phyloP scores from a whole-genome alignment of 2,329 filamentous ascomycete species.

The Ophiostoma ulmi region DNA sequence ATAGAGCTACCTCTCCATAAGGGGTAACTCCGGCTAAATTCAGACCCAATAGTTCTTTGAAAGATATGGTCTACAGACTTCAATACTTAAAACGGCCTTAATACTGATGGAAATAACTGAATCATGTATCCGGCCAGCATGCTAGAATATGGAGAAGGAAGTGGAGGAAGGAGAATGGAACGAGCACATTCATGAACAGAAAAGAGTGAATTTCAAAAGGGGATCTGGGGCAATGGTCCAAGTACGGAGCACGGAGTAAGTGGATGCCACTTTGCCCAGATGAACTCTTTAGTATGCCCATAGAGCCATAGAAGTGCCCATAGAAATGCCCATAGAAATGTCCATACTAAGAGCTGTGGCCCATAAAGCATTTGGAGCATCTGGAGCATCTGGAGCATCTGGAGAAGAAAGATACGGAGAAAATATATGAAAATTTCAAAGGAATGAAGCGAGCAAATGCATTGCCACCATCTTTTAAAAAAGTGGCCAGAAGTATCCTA shows the following conservation, averaged over 20 bases:
- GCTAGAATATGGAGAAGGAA: neutral
- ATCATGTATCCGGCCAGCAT: conserved; percentile 3
- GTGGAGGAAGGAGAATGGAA: neutral
- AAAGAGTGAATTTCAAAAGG: neutral
- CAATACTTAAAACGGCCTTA: neutral
- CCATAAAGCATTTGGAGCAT: neutral
- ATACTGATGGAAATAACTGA: neutral
- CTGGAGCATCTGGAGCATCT: neutral
- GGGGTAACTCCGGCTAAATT: conserved; percentile 11
- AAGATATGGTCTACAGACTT: neutral
- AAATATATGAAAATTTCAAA: neutral
- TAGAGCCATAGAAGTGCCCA: neutral
- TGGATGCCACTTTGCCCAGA: neutral
- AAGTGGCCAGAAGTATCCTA: neutral
- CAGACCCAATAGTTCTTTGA: neutral
- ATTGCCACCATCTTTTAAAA: neutral
- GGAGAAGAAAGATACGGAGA: neutral
- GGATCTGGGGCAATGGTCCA: conserved; percentile 5
- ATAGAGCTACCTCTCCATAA: neutral
- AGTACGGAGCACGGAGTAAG: neutral
- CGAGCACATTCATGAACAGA: neutral
- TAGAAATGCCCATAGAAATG: neutral
- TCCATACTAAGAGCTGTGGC: too few species aligned
- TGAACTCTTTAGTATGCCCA: neutral
- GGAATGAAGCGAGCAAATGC: neutral